A percentile compares a stretch with the other conserved stretches of the same genome.
Evolutionary conservation across 768 basidiomycete species (phyloP).

Genomic region (Mycena albidolilacea): DNA sequence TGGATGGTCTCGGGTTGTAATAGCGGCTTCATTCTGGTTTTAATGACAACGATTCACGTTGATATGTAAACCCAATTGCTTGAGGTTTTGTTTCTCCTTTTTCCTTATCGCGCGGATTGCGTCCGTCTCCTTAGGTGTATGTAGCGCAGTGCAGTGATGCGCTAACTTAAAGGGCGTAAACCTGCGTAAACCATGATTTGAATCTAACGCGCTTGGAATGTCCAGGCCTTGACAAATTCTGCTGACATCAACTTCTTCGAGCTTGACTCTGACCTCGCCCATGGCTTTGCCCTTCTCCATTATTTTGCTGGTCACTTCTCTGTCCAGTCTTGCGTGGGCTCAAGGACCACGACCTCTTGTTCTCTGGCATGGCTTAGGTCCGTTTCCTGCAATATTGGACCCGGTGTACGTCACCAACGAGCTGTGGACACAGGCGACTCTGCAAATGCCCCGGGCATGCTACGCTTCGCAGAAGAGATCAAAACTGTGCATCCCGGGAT

Average conservation of each 20-base stretch:
- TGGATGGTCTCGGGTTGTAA: slow-evolving; percentile 8
- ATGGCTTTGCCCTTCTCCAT: slow-evolving; percentile 9
- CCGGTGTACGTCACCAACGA: slow-evolving; percentile 1
- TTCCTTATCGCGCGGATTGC: no score
- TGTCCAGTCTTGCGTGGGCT: slow-evolving; percentile 8
- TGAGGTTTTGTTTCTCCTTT: no score
- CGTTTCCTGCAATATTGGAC: slow-evolving; percentile 1
- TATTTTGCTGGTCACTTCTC: neutral
- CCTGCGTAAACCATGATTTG: no score
- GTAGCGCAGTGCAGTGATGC: no score
- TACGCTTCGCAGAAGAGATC: slow-evolving; percentile 72
- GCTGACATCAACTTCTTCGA: neutral
- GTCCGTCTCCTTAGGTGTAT: no score
- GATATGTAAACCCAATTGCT: neutral
- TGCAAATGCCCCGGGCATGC: slow-evolving; percentile 80
- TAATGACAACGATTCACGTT: slow-evolving; percentile 22
- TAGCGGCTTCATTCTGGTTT: slow-evolving; percentile 3
- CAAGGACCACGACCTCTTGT: slow-evolving; percentile 68
- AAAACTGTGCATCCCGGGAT: slow-evolving; percentile 79
- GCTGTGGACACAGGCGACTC: slow-evolving; percentile 70
- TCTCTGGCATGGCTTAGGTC: slow-evolving; percentile 80
- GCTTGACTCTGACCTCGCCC: neutral
- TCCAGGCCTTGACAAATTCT: neutral
- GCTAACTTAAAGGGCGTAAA: no score
- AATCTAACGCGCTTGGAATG: no score